These are phyloP conservation scores for Cordyceps militaris DNA, from an alignment of 2,329 filamentous ascomycete genomes.

Conservation along the genomic window DNA sequence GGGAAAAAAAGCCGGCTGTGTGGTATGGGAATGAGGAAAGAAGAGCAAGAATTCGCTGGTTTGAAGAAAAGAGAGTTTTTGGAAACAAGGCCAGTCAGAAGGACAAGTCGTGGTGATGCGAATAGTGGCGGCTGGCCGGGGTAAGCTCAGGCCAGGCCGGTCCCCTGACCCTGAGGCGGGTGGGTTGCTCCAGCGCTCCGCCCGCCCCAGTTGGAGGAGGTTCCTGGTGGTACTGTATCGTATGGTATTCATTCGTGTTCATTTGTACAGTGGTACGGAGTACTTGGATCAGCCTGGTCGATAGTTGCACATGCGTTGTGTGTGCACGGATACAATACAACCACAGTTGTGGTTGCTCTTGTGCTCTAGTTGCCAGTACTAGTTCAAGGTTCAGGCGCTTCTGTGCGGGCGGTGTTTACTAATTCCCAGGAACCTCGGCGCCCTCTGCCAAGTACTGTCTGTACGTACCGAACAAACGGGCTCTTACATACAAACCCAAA, in stretches of 20 bases:
- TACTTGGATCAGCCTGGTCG: neutral
- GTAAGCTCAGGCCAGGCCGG: constrained; percentile 9
- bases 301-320: neutral
- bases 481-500: no score
- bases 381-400: neutral
- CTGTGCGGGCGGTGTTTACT: neutral
- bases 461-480: no score
- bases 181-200: constrained; percentile 6
- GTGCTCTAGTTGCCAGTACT: neutral
- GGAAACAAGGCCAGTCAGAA: constrained; percentile 7
- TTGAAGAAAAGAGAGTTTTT: neutral
- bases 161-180: constrained; percentile 9
- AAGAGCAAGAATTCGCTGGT: neutral
- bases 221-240: no score
- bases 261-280: no score
- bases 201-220: no score
- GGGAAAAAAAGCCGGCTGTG: neutral
- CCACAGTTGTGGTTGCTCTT: neutral
- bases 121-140: constrained; percentile 19
- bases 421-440: neutral
- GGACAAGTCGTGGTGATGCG: constrained; percentile 20
- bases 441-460: neutral
- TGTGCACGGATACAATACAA: neutral
- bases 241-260: no score
- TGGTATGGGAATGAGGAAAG: neutral